These are phyloP conservation scores for Wickerhamomyces canadensis DNA, from an alignment of 805 yeast genomes.

Conservation along the genomic window DNA sequence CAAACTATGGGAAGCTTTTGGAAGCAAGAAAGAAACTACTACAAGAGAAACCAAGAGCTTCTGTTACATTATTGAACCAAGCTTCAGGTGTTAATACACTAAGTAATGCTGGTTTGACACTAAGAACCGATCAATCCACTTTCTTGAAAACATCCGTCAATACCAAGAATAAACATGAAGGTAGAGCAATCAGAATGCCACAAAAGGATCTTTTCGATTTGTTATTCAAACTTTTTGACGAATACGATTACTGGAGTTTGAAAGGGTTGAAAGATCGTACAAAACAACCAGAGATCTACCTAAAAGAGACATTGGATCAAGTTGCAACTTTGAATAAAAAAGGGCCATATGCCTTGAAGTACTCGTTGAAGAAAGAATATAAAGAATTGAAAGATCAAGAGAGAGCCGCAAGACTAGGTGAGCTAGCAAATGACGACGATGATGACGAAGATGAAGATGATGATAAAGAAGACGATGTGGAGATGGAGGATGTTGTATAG, in stretches of 20 bases:
- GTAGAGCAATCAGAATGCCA: constrained; percentile 92
- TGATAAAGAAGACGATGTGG: constrained; percentile 63
- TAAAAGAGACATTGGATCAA: constrained; percentile 85
- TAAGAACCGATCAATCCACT: constrained; percentile 65
- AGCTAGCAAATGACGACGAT: constrained; percentile 29
- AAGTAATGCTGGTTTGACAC: constrained; percentile 80
- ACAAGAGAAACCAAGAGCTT: constrained; percentile 48
- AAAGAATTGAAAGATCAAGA: constrained; percentile 73
- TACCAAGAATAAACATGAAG: constrained; percentile 46
- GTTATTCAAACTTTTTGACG: constrained; percentile 84
- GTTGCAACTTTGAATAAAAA: constrained; percentile 87
- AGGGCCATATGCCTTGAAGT: constrained; percentile 94
- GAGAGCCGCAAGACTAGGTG: constrained; percentile 61
- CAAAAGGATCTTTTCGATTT: constrained; percentile 85
- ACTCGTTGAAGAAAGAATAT: constrained; percentile 85
- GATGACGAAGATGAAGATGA: constrained; percentile 43
- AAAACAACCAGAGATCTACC: constrained; percentile 89
- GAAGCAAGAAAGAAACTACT: constrained; percentile 46
- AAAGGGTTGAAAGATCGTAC: constrained; percentile 92
- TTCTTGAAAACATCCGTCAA: constrained; percentile 52
- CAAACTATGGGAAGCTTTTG: constrained; percentile 61
- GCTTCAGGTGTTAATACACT: constrained; percentile 77
- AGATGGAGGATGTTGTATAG: constrained; percentile 68
- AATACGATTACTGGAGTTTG: constrained; percentile 94
- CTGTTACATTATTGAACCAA: constrained; percentile 65